Evolutionary conservation across 2,329 filamentous ascomycete species (phyloP).

Genomic region (Fusarium ambrosium): DNA sequence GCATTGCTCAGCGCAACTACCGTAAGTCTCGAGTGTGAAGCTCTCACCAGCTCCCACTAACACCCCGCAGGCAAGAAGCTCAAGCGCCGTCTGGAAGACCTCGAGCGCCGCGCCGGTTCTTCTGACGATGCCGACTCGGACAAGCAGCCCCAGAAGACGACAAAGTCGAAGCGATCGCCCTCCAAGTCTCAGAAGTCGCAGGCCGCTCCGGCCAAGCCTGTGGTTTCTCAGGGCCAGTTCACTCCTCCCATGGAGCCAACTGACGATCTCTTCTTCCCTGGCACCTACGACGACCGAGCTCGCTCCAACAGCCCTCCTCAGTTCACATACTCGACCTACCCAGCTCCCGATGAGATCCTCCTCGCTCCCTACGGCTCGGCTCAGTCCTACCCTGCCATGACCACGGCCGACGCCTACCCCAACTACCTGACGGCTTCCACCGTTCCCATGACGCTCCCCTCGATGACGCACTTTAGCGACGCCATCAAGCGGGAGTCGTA

Average conservation of each 20-base stretch:
- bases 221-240: slow-evolving; percentile 66
- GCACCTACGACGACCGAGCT: slow-evolving; percentile 73
- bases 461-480: slow-evolving; percentile 73
- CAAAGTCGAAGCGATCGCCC: slow-evolving; percentile 51
- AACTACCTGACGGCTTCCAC: slow-evolving; percentile 67
- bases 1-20: slow-evolving; percentile 97
- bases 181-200: slow-evolving; percentile 50
- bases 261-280: slow-evolving; percentile 77
- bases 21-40: slow-evolving; percentile 68
- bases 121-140: slow-evolving; percentile 60
- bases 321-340: slow-evolving; percentile 76
- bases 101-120: slow-evolving; percentile 80
- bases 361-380: slow-evolving; percentile 71
- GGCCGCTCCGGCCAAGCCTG: slow-evolving; percentile 53
- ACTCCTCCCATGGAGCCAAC: slow-evolving; percentile 71
- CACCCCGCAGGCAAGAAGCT: slow-evolving; percentile 83
- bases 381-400: slow-evolving; percentile 65
- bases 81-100: slow-evolving; percentile 88
- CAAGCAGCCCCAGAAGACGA: slow-evolving; percentile 46
- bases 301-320: slow-evolving; percentile 79
- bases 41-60: not conserved
- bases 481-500: slow-evolving; percentile 76
- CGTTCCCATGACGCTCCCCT: slow-evolving; percentile 71
- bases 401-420: slow-evolving; percentile 66
- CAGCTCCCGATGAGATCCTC: slow-evolving; percentile 74